These are phyloP conservation scores for Ophiocordyceps camponoti-saundersi DNA, from an alignment of 2,329 filamentous ascomycete genomes.

Conservation along the genomic window DNA sequence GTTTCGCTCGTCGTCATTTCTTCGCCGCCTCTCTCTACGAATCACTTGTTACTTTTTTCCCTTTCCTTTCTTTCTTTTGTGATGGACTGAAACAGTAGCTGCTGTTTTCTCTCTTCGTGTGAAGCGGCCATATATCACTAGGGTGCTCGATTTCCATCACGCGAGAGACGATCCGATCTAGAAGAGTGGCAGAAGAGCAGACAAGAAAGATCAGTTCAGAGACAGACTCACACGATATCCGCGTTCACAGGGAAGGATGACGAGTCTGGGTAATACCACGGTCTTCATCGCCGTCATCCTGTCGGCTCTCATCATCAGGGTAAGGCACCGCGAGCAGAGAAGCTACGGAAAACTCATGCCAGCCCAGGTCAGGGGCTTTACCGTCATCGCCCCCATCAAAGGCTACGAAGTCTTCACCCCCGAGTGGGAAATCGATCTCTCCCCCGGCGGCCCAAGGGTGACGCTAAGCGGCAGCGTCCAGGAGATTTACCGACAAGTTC, in stretches of 20 bases:
- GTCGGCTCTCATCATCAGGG: neutral
- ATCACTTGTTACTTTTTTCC: too few relatives aligned
- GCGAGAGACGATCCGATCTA: too few relatives aligned
- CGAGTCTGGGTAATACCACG: neutral
- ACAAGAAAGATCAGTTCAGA: neutral
- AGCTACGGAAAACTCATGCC: neutral
- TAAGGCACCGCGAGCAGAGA: neutral
- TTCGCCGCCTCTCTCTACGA: too few relatives aligned
- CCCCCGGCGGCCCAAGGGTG: conserved; percentile 2
- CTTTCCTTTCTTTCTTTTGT: too few relatives aligned
- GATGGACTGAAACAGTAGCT: too few relatives aligned
- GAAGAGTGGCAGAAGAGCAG: too few relatives aligned
- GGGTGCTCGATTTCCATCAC: too few relatives aligned
- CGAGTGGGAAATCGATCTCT: conserved; percentile 5
- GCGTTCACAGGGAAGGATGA: neutral
- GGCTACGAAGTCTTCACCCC: conserved; percentile 1
- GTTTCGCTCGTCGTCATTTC: too few relatives aligned
- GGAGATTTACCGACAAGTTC: conserved; percentile 5
- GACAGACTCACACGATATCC: neutral
- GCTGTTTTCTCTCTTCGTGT: too few relatives aligned
- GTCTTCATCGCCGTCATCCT: neutral
- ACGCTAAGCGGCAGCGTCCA: conserved; percentile 6
- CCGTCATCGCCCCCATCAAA: neutral
- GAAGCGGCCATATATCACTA: too few relatives aligned
- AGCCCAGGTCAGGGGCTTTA: neutral